These are phyloP conservation scores for Neurospora sp. DNA, from an alignment of 2,329 filamentous ascomycete species.

Conservation along the genomic window DNA sequence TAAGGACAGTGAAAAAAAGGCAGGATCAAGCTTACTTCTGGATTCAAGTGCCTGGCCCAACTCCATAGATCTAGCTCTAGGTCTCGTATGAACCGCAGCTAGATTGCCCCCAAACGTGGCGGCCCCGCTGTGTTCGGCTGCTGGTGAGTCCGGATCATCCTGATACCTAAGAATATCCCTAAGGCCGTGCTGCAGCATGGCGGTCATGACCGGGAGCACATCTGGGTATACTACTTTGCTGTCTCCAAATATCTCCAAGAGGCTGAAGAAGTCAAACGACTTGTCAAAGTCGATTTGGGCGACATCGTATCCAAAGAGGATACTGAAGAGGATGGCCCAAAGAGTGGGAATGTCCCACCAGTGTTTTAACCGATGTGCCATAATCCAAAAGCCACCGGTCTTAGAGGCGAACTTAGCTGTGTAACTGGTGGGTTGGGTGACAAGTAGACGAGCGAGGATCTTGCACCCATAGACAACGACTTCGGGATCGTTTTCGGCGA, in stretches of 20 bases:
- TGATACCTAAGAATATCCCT: constrained; percentile 58
- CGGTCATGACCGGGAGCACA: constrained; percentile 66
- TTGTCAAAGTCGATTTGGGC: constrained; percentile 63
- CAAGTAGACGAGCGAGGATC: constrained; percentile 73
- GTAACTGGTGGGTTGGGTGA: constrained; percentile 73
- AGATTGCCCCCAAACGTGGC: constrained; percentile 16
- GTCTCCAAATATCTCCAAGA: constrained; percentile 65
- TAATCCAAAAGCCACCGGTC: constrained; percentile 77
- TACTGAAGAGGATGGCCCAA: constrained; percentile 82
- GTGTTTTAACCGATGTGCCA: constrained; percentile 69
- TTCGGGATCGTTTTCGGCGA: constrained; percentile 77
- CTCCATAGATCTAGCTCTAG: constrained; percentile 56
- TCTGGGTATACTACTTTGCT: constrained; percentile 66
- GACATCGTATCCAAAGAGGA: constrained; percentile 79
- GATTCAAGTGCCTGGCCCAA: constrained; percentile 49
- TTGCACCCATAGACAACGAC: constrained; percentile 73
- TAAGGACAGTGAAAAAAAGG: too few species aligned
- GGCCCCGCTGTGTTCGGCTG: constrained; percentile 16
- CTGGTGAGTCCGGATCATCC: constrained; percentile 48
- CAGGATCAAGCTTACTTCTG: constrained; percentile 32
- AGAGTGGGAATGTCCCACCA: constrained; percentile 83
- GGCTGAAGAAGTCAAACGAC: constrained; percentile 62
- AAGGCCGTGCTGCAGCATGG: constrained; percentile 80
- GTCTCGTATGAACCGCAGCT: constrained; percentile 24
- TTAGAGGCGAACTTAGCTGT: constrained; percentile 76